phyloP scores from a whole-genome alignment of 306 rosid genomes.

The Rosa chinensis region DNA sequence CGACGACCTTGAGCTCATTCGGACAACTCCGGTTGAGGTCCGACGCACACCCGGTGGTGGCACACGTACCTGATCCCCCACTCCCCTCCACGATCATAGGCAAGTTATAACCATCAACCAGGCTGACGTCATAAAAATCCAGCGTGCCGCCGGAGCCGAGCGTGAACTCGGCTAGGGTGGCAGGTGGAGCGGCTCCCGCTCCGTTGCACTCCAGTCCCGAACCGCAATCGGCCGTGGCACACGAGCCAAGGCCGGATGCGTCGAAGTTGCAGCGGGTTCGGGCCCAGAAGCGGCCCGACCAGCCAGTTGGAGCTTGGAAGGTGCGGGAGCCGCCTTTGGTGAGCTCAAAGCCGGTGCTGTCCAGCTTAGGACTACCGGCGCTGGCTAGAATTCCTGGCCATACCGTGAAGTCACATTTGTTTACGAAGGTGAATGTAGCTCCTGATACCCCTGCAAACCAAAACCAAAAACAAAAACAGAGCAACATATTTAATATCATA shows the following conservation, averaged over 20 bases:
- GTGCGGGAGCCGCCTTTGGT: slow-evolving; percentile 39
- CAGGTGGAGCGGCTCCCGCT: slow-evolving; percentile 75
- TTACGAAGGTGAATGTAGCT: slow-evolving; percentile 67
- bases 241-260: slow-evolving; percentile 46
- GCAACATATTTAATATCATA: not conserved
- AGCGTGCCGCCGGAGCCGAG: slow-evolving; percentile 55
- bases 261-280: slow-evolving; percentile 70
- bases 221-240: slow-evolving; percentile 83
- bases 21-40: slow-evolving; percentile 75
- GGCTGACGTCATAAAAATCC: slow-evolving; percentile 91
- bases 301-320: slow-evolving; percentile 76
- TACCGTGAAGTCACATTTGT: slow-evolving; percentile 77
- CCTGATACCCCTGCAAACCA: slow-evolving; percentile 53
- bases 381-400: slow-evolving; percentile 86
- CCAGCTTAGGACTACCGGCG: slow-evolving; percentile 66
- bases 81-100: slow-evolving; percentile 68
- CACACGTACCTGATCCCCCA: slow-evolving; percentile 65
- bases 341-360: slow-evolving; percentile 76
- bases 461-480: slow-evolving; percentile 17
- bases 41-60: slow-evolving; percentile 62
- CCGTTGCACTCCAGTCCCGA: slow-evolving; percentile 78
- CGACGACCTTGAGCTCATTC: slow-evolving; percentile 46
- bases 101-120: slow-evolving; percentile 86
- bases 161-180: slow-evolving; percentile 88
- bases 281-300: slow-evolving; percentile 98